Base-by-base conservation (phyloP, 139 green algal genomes). In the Auxenochlorella pyrenoidosa region DNA sequence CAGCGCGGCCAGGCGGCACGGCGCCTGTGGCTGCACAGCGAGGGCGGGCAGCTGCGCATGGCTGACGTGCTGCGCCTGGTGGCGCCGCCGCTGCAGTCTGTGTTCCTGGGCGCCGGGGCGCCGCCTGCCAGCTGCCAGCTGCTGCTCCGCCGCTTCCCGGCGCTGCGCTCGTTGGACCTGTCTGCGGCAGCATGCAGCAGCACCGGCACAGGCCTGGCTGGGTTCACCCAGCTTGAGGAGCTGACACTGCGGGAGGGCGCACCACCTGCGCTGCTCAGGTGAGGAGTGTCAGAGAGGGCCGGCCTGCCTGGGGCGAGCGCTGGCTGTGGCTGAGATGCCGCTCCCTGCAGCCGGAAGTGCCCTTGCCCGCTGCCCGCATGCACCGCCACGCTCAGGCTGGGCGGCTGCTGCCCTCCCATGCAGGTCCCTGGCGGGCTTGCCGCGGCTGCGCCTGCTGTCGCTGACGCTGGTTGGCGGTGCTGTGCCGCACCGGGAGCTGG, bases 191-290 rank as follows among this genome's bases (percentile, higher is more conserved):
- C 36, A 10, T 41, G 32, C 78, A 10, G 32, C 78, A 10, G n/a
- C 26, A 58, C 12, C 24, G 26, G 32, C 79, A 26, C 28, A 19
- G 34, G 51, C 58, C 36, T 72, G 18, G 32, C 36, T 1, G 28
- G 10, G 8, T 28, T 59, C 0, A 8, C 13, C 16, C 60, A 51
- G 36, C 58, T 84, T 38, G 38, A 75, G 38, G 79, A 84, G 58
- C 79, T 84, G 36, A 84, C 79, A 22, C 79, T 84, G 58, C 38
- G 79, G 18, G 79, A 84, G 58, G 59, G 79, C 38, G 58, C 40
- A 2, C 40, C 58, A 10, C 36, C 24, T 15, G 34, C 24, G 22
- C n/a, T 72, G 36, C 79, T 84, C 24, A 75, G 79, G 79, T 75
- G 58, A 24, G 58, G 32, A 18, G 18, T 24, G 43, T 5, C 71